Percentiles rank a stretch among this genome's conserved stretches.
Conservation (phyloP, 2,329 filamentous ascomycete genomes). For the Colletotrichum chlorophyti region DNA sequence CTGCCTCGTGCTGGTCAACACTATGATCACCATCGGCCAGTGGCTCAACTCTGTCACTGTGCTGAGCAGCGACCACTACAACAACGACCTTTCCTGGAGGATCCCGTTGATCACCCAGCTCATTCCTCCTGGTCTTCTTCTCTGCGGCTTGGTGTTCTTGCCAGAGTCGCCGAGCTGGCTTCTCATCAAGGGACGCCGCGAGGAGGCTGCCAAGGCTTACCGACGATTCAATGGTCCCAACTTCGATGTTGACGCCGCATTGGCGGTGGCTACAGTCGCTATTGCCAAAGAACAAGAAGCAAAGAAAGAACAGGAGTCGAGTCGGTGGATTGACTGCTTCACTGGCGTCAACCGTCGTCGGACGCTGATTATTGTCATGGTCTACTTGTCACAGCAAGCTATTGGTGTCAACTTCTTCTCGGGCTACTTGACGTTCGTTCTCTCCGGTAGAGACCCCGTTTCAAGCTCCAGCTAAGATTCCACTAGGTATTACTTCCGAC, state of each 20-base stretch:
- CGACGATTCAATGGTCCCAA: slow-evolving; percentile 35
- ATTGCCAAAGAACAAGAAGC: slow-evolving; percentile 33
- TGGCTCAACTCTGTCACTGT: slow-evolving; percentile 27
- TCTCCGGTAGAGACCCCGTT: not conserved
- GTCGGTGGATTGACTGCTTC: slow-evolving; percentile 37
- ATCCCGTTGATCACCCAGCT: slow-evolving; percentile 39
- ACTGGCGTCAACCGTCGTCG: slow-evolving; percentile 35
- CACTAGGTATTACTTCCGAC: slow-evolving; percentile 34
- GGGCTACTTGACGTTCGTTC: slow-evolving; percentile 42
- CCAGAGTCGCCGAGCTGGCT: slow-evolving; percentile 33
- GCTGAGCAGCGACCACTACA: slow-evolving; percentile 12
- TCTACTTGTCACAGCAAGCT: slow-evolving; percentile 39
- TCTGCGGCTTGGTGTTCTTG: slow-evolving; percentile 32
- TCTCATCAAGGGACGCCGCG: slow-evolving; percentile 27
- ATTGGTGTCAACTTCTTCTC: slow-evolving; percentile 39
- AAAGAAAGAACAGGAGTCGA: slow-evolving; percentile 30
- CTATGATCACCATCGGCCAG: slow-evolving; percentile 41
- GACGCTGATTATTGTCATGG: slow-evolving; percentile 39
- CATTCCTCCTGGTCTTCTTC: slow-evolving; percentile 34
- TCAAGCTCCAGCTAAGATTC: not conserved
- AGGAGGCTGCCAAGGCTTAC: slow-evolving; percentile 31
- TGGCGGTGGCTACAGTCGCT: slow-evolving; percentile 32
- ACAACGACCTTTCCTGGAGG: slow-evolving; percentile 36
- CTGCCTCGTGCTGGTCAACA: slow-evolving; percentile 38
- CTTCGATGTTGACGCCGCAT: slow-evolving; percentile 34